Base-by-base conservation (phyloP, 163 green algal species). In the Chlorella variabilis region DNA sequence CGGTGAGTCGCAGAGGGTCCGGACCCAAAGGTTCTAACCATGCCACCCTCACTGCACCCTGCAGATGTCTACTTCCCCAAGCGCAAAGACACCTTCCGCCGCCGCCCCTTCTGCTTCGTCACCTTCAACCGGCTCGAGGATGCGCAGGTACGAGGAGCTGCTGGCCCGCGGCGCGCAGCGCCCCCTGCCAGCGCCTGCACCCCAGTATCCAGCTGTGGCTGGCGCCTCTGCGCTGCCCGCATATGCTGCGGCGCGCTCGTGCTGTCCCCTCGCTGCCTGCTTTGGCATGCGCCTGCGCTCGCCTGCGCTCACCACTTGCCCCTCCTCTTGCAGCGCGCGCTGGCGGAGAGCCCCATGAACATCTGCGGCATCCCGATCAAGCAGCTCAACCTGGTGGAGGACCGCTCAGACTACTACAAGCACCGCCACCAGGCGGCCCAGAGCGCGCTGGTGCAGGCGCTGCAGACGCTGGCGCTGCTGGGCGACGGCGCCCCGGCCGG, bases 31-130 rank as follows among this genome's bases (percentile, higher is more conserved):
- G n/a, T n/a, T n/a, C n/a, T n/a, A n/a, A n/a, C n/a, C n/a, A n/a
- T 7, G 29, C 59, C 59, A 34, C 59, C 58, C 29, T 7, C 21
- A 25, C 59, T 39, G 29, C 58, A 11, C 45, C 15, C 51, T 56
- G 27, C 81, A 36, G 85, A 89, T 29, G 85, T 89, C 18, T 89
- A 89, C 78, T 89, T 89, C 41, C 85, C 85, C n/a, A 70, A 83
- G 36, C 80, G 84, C 69, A 86, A 83, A 71, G 84, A 89, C 41
- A 89, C 81, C 31, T 78, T 85, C 39, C 82, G 82, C 36, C 75
- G 85, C 54, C 81, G 85, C 27, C 81, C 81, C 54, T 89, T 87
- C 62, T 89, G 85, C 81, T 89, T 89, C 66, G 85, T 89, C 7
- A 85, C 85, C 20, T 89, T 89, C 38, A 25, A 7, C 49, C 77